Conservation (phyloP, 192 early-diverging fungal species). For the Gryganskiella cystojenkinii region DNA sequence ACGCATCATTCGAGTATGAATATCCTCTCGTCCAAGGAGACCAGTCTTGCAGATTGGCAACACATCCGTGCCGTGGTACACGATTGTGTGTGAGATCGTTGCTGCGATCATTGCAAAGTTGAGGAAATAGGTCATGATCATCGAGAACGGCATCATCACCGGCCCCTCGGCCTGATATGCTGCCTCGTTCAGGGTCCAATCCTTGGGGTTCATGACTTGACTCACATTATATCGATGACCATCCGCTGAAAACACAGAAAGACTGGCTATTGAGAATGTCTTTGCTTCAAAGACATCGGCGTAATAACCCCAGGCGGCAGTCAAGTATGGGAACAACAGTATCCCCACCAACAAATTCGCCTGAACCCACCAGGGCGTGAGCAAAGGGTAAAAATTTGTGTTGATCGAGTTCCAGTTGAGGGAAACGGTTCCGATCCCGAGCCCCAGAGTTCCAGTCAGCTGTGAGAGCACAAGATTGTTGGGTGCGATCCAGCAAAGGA, state of each 20-base stretch:
- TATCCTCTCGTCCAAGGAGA: conserved; percentile 58
- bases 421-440: conserved; percentile 62
- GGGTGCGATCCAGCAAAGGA: conserved; percentile 61
- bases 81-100: conserved; percentile 62
- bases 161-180: conserved; percentile 55
- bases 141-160: conserved; percentile 54
- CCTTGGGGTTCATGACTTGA: conserved; percentile 24
- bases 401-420: conserved; percentile 70
- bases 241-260: conserved; percentile 32
- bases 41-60: conserved; percentile 53
- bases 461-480: conserved; percentile 50
- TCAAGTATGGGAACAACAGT: conserved; percentile 59
- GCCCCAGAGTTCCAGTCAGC: conserved; percentile 55
- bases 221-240: conserved; percentile 44
- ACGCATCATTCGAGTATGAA: conserved; percentile 73
- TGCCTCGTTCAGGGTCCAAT: conserved; percentile 37
- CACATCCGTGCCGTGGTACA: conserved; percentile 80
- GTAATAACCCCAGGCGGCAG: conserved; percentile 58
- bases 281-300: conserved; percentile 57
- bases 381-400: conserved; percentile 49
- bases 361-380: conserved; percentile 56
- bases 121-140: conserved; percentile 58
- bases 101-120: conserved; percentile 64
- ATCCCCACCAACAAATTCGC: conserved; percentile 61
- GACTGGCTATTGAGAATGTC: conserved; percentile 48